Evolutionary conservation across 2,329 filamentous ascomycete species (phyloP).

Genomic region (Chrysoporthe austroafricana): DNA sequence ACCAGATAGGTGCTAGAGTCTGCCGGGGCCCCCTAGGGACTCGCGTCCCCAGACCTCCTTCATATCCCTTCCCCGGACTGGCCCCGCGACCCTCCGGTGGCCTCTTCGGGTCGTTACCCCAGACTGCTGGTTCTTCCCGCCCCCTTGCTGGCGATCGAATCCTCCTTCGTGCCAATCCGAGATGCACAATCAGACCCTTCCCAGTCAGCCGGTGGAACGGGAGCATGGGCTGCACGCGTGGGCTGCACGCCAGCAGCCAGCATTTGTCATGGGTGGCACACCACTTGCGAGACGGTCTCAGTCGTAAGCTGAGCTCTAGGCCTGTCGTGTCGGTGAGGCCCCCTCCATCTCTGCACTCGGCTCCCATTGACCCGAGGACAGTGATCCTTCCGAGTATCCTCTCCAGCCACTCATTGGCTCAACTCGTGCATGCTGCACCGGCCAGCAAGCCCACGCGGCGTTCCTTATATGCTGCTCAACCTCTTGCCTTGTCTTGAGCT

Average conservation of each 20-base stretch:
- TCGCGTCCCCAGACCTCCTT: neutral
- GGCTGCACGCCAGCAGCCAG: neutral
- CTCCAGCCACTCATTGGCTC: slow-evolving; percentile 3
- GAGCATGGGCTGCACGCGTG: slow-evolving; percentile 1
- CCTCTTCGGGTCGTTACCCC: neutral
- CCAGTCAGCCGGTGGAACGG: neutral
- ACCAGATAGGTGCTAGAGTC: neutral
- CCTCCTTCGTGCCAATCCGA: neutral
- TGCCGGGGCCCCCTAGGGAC: neutral
- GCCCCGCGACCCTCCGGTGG: neutral
- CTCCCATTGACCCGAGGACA: slow-evolving; percentile 7
- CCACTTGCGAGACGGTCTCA: neutral
- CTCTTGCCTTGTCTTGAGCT: neutral
- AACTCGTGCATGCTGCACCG: neutral
- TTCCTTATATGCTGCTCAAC: neutral
- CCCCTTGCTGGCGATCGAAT: no score
- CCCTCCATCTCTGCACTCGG: slow-evolving; percentile 6
- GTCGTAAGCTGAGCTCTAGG: neutral
- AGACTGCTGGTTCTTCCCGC: neutral
- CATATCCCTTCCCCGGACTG: slow-evolving; percentile 3
- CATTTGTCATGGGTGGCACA: neutral
- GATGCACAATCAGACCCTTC: neutral
- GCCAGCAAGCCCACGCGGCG: neutral
- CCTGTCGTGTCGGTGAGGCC: neutral
- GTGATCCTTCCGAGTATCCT: neutral